Percentiles rank a stretch among this genome's conserved stretches.
Evolutionary conservation across 495 filamentous ascomycete species (phyloP).

Genomic region (Trichoderma virens): DNA sequence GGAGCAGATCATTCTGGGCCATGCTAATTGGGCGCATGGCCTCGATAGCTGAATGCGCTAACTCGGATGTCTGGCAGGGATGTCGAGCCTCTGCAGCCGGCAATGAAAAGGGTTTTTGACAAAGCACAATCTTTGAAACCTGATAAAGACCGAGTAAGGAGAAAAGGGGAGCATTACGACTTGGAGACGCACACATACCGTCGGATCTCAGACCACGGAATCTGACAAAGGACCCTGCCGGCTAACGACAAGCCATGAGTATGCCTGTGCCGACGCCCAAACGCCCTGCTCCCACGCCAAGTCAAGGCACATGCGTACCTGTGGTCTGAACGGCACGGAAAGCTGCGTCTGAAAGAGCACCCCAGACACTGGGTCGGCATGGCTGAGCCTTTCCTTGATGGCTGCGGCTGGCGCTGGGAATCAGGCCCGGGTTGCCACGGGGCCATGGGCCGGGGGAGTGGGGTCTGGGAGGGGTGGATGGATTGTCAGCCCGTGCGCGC

Average conservation of each 20-base stretch:
- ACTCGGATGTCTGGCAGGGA: slow-evolving; percentile 3
- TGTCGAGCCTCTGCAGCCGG: not conserved
- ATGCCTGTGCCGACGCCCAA: not conserved
- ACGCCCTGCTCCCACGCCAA: not conserved
- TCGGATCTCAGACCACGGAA: not conserved
- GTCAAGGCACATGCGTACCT: not conserved
- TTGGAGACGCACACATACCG: not conserved
- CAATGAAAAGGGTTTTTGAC: not conserved
- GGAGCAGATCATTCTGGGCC: slow-evolving; percentile 5
- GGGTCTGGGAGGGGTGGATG: not conserved
- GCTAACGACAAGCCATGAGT: not conserved
- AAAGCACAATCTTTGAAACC: not conserved
- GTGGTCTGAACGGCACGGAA: too few relatives aligned
- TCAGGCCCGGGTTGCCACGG: slow-evolving; percentile 4
- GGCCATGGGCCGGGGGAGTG: not conserved
- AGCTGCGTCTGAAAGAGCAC: not conserved
- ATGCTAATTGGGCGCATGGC: slow-evolving; percentile 3
- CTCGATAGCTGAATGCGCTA: slow-evolving; percentile 4
- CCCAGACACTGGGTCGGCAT: slow-evolving; percentile 1
- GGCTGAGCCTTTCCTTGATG: slow-evolving; percentile 5
- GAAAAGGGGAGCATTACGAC: not conserved
- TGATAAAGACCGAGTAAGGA: not conserved
- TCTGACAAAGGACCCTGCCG: not conserved
- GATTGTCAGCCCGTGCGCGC: slow-evolving; percentile 8
- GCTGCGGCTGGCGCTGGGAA: slow-evolving; percentile 8